These are phyloP conservation scores for Collybia nuda DNA, from an alignment of 768 basidiomycete species.

Conservation along the genomic window DNA sequence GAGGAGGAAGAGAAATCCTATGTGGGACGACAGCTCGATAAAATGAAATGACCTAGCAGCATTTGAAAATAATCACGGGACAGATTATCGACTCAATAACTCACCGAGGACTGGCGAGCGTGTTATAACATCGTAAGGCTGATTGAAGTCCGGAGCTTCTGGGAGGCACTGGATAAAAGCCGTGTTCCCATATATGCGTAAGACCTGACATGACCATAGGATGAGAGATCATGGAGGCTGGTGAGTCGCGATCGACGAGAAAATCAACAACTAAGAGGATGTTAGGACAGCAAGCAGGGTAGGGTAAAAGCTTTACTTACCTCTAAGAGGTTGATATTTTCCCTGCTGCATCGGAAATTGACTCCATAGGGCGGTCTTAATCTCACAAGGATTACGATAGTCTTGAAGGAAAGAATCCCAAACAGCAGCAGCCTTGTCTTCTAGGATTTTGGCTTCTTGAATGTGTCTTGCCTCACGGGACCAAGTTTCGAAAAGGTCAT, in stretches of 20 bases:
- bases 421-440: constrained; percentile 28
- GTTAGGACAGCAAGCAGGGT: neutral
- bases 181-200: constrained; percentile 37
- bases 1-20: constrained; percentile 41
- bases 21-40: constrained; percentile 37
- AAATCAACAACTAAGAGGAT: constrained; percentile 41
- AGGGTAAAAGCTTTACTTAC: constrained; percentile 17
- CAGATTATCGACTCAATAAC: constrained; percentile 4
- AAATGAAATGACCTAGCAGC: constrained; percentile 40
- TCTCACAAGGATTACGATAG: constrained; percentile 36
- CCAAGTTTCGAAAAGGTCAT: constrained; percentile 46
- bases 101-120: constrained; percentile 47
- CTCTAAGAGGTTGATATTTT: constrained; percentile 21
- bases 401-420: constrained; percentile 45
- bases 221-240: constrained; percentile 37
- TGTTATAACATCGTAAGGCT: constrained; percentile 27
- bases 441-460: constrained; percentile 27
- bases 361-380: constrained; percentile 51
- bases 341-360: constrained; percentile 34
- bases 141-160: constrained; percentile 1
- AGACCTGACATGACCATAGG: constrained; percentile 39
- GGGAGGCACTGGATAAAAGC: constrained; percentile 8
- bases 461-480: constrained; percentile 21
- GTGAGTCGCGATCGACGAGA: constrained; percentile 27
- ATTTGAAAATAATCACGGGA: neutral